Conservation (phyloP, 768 basidiomycete genomes). For the Pisolithus tinctorius region DNA sequence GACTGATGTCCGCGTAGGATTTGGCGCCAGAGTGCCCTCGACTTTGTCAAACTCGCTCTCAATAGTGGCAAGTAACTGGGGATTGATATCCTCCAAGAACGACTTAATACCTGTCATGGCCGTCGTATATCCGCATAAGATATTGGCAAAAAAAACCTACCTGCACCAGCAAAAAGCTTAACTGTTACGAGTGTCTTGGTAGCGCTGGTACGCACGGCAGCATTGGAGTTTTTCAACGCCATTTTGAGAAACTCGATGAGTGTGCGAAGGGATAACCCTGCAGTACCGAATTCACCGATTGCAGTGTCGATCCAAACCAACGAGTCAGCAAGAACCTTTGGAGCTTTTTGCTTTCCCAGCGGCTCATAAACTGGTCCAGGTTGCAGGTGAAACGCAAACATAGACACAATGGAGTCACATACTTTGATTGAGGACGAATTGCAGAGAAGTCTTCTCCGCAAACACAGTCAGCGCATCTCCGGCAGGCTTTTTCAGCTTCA, state of each 20-base stretch:
- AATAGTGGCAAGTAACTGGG: constrained; percentile 88
- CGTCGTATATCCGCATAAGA: background rate
- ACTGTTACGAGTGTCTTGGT: constrained; percentile 90
- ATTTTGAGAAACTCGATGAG: constrained; percentile 89
- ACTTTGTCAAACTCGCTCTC: constrained; percentile 89
- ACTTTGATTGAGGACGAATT: constrained; percentile 94
- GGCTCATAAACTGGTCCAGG: constrained; percentile 76
- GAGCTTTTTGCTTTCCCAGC: constrained; percentile 91
- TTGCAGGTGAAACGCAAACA: constrained; percentile 11
- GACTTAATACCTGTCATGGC: constrained; percentile 72
- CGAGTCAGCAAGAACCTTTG: constrained; percentile 92
- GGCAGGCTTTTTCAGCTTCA: constrained; percentile 95
- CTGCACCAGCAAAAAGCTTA: constrained; percentile 84
- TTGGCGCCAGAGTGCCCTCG: constrained; percentile 68
- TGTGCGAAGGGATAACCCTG: constrained; percentile 72
- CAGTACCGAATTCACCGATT: constrained; percentile 85
- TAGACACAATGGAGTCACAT: constrained; percentile 15
- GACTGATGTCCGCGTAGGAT: constrained; percentile 68
- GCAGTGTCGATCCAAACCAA: constrained; percentile 83
- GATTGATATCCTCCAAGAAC: constrained; percentile 89
- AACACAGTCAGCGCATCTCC: constrained; percentile 79
- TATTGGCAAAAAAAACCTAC: constrained; percentile 35
- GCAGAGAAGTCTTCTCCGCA: constrained; percentile 88
- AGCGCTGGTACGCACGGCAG: constrained; percentile 85
- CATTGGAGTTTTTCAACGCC: constrained; percentile 89